Evolutionary conservation across 192 early-diverging fungal genomes (phyloP), one percentile per base, ranked within the genome.

Genomic region (Gryganskiella cystojenkinii): DNA sequence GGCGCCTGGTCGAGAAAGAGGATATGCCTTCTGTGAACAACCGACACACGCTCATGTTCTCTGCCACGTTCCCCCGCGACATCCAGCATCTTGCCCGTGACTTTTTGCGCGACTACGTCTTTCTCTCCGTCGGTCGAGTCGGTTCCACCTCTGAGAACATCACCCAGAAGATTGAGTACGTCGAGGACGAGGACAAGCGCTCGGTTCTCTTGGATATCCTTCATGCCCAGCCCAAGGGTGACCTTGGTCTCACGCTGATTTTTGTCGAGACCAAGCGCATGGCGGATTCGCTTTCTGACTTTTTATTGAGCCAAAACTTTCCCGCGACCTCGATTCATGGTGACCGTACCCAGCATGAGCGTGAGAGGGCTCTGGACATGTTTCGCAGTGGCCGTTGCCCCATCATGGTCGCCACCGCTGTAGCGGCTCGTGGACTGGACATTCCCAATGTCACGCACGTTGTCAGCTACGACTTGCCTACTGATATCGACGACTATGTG

Each of bases 321-420:
- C 91, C 93, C n/a, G 96, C 96, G 15, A 95, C 96, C 20, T 86
- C 95, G 37, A 99, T 99, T 81, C 96, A 99, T 81, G 98, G 98
- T 46, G 96, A 98, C 80, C 90, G 95, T 56, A 93, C 93, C 19
- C 96, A 99, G 82, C 88, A 92, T 35, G 98, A 98, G 78, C 93
- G 98, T 82, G 96, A 99, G 81, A 87, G 90, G 44, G 96, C 96
- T 2, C 84, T 99, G 24, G 87, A 92, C 57, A 88, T 82, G 47
- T 99, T 99, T 92, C 90, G 94, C 60, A 84, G 89, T 25, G 96
- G 92, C 34, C 85, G 90, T 64, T 88, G 87, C 37, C 87, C 90
- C 14, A 82, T 99, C 57, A 92, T 99, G 83, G 96, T 99, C 11
- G 98, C 96, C 28, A 99, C 98, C 10, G 98, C 95, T 40, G 98